These are phyloP conservation scores for Pouteria glomerata DNA, from an alignment of 148 eudicot species.

Conservation along the genomic window DNA sequence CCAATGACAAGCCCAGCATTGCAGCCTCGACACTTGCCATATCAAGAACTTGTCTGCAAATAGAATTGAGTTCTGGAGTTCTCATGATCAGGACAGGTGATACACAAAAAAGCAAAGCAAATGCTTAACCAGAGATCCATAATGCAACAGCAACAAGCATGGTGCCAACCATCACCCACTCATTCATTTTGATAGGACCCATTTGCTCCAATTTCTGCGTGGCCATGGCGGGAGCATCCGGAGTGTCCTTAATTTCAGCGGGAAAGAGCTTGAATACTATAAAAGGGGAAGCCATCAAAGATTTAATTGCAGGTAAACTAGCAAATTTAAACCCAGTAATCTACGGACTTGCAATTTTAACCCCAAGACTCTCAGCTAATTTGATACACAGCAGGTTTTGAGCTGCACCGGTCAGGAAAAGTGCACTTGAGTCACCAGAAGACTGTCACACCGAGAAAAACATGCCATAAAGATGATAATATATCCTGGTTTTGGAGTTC, in stretches of 20 bases:
- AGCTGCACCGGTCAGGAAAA: slow-evolving; percentile 97
- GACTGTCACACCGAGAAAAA: slow-evolving; percentile 46
- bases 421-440: slow-evolving; percentile 89
- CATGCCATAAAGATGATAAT: background rate
- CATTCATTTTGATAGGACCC: slow-evolving; percentile 81
- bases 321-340: slow-evolving; percentile 74
- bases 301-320: slow-evolving; percentile 63
- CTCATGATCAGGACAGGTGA: background rate
- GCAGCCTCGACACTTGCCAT: slow-evolving; percentile 94
- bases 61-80: background rate
- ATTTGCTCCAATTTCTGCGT: slow-evolving; percentile 55
- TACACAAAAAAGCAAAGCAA: background rate
- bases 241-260: slow-evolving; percentile 79
- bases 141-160: slow-evolving; percentile 83
- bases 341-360: slow-evolving; percentile 62
- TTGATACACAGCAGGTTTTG: slow-evolving; percentile 85
- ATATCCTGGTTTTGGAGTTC: too few relatives aligned
- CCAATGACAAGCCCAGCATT: slow-evolving; percentile 80
- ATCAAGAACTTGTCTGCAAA: slow-evolving; percentile 57
- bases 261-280: slow-evolving; percentile 72
- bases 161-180: slow-evolving; percentile 78
- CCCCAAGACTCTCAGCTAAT: slow-evolving; percentile 81
- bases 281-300: slow-evolving; percentile 56
- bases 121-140: slow-evolving; percentile 76
- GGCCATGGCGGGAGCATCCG: slow-evolving; percentile 86